Base-by-base conservation (phyloP, 2,329 filamentous ascomycete genomes). In the Nothophaeocryptopus gaeumannii region DNA sequence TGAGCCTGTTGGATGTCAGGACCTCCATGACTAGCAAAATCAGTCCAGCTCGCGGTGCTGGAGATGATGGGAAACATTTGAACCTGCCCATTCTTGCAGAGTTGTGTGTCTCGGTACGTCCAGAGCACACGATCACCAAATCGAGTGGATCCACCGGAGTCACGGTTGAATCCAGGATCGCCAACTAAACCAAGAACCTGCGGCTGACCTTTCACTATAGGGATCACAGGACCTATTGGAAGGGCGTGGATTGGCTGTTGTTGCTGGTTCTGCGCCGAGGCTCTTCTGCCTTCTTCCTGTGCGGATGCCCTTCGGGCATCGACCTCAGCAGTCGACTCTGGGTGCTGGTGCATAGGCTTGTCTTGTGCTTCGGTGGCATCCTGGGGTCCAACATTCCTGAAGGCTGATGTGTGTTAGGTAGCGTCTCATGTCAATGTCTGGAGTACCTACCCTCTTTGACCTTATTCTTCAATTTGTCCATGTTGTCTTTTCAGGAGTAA, bases 31-130 rank as follows among this genome's bases (percentile, higher is more conserved):
- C 37, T 20, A 14, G 50, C 46, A 11, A 45, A 48, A 29, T 58
- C 53, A 2, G 52, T 50, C 55, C 55, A 58, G n/a, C 40, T 46
- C 11, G 53, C 55, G 10, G 55, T 58, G 43, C 50, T 58, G 11
- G 45, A 45, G 12, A 56, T 56, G 37, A 56, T 56, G 1, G 54
- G 54, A n/a, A 56, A 44, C 39, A 50, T 47, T 14, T 50, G 52
- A 12, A 54, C 44, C 20, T 41, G 48, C 16, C 54, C 54, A 16
- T 56, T 48, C 8, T 50, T 53, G 36, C 47, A 54, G 1, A 51
- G 41, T 13, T 56, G 54, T 3, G 55, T 53, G 16, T 58, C 55
- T 8, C 55, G 53, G 29, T 54, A 58, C 1, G 52, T 54, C 55
- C 55, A 58, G 1, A 58, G 33, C 7, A 53, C 36, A 26, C 55